Percentiles rank a stretch among this genome's conserved stretches.
Conservation (phyloP, 2,329 filamentous ascomycete species). For the Calonectria leucothoes region DNA sequence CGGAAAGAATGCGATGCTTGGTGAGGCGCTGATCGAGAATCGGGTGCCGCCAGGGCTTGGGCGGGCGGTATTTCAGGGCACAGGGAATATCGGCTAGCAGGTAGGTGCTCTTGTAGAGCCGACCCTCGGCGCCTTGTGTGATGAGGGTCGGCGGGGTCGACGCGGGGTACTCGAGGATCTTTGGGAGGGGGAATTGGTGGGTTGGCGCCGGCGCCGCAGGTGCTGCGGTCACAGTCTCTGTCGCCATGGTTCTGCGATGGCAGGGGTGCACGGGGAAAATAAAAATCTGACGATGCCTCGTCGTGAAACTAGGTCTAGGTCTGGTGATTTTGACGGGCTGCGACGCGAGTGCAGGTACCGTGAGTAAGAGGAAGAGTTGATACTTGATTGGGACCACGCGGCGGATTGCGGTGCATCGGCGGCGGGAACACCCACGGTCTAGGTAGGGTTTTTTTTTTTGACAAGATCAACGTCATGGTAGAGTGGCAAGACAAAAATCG, state of each 20-base stretch:
- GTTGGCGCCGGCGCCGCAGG: constrained; percentile 31
- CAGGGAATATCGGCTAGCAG: constrained; percentile 75
- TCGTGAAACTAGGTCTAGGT: constrained; percentile 20
- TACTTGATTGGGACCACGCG: constrained; percentile 35
- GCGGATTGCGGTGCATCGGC: constrained; percentile 28
- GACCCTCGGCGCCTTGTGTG: constrained; percentile 94
- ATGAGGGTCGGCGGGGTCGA: constrained; percentile 75
- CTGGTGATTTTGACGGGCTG: constrained; percentile 34
- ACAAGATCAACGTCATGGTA: neutral
- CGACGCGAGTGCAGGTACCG: constrained; percentile 38
- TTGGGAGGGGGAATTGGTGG: constrained; percentile 65
- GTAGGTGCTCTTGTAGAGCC: constrained; percentile 89
- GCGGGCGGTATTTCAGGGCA: constrained; percentile 90
- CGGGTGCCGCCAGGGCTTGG: constrained; percentile 92
- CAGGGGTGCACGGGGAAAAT: neutral
- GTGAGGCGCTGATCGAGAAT: constrained; percentile 89
- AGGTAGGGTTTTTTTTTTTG: neutral
- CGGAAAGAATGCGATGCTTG: constrained; percentile 85
- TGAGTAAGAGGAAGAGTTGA: constrained; percentile 26
- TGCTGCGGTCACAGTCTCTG: constrained; percentile 29
- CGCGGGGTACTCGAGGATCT: constrained; percentile 72
- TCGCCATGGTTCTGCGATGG: constrained; percentile 23
- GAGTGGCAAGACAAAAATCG: neutral
- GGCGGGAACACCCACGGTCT: neutral
- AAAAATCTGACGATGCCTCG: neutral